Conservation (phyloP, 306 rosid species). For the Prunus fruticosa region DNA sequence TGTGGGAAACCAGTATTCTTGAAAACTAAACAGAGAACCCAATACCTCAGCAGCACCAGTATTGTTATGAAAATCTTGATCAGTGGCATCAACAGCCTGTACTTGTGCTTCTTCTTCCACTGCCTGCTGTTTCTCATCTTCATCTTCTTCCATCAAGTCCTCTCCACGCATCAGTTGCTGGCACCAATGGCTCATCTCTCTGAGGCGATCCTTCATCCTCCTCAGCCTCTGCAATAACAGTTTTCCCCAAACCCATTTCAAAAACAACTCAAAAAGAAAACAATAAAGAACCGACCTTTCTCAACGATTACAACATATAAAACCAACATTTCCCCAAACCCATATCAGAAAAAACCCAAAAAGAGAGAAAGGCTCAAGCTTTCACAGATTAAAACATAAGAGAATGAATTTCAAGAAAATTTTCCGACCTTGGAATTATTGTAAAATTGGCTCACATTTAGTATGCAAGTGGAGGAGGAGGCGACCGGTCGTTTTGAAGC, state of each 20-base stretch:
- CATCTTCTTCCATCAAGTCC: constrained; percentile 5
- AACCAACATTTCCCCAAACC: background rate
- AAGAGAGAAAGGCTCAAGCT: background rate
- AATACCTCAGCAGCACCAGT: constrained; percentile 5
- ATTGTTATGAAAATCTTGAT: background rate
- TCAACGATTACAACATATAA: constrained; percentile 8
- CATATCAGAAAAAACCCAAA: background rate
- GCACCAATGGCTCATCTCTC: constrained; percentile 53
- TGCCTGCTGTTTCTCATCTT: constrained; percentile 9
- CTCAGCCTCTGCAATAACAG: constrained; percentile 37
- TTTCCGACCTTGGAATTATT: constrained; percentile 29
- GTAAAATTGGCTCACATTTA: too few relatives aligned
- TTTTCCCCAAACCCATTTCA: background rate
- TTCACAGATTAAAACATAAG: background rate
- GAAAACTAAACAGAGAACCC: background rate
- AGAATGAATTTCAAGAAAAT: background rate
- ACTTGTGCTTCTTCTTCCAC: constrained; percentile 6
- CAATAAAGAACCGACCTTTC: background rate
- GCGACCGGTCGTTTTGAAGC: too few relatives aligned
- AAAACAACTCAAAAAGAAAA: background rate
- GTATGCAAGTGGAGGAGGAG: too few relatives aligned
- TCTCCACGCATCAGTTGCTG: constrained; percentile 34
- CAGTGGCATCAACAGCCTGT: background rate
- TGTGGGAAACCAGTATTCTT: background rate
- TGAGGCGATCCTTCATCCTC: constrained; percentile 40